A percentile compares a stretch with the other conserved stretches of the same genome.
Conservation (phyloP, 352 stramenopile species). For the Globisporangium viniferum region DNA sequence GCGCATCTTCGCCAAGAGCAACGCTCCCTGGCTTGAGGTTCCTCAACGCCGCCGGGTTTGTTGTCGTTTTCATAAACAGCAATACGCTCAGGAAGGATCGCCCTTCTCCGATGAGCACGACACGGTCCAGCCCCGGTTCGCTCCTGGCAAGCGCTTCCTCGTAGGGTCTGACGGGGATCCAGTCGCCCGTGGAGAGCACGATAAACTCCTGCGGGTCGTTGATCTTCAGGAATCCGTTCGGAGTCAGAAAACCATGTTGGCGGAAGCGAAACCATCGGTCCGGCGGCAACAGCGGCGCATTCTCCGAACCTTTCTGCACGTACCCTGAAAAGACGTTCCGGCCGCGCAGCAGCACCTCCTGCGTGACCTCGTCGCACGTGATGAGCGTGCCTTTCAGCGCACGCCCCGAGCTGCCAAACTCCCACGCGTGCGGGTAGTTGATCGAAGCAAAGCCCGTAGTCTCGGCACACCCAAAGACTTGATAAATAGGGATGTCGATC, state of each 20-base stretch:
- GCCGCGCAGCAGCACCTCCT: conserved; percentile 61
- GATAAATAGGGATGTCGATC: conserved; percentile 80
- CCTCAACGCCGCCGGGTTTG: conserved; percentile 12
- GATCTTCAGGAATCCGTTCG: conserved; percentile 72
- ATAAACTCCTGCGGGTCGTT: conserved; percentile 68
- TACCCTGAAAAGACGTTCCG: conserved; percentile 77
- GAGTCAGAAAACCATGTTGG: conserved; percentile 61
- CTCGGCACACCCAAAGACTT: conserved; percentile 65
- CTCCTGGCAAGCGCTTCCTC: conserved; percentile 42
- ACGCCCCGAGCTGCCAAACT: conserved; percentile 65
- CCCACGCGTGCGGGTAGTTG: conserved; percentile 73
- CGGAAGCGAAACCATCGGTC: conserved; percentile 56
- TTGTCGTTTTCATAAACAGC: conserved; percentile 70
- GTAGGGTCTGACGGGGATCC: conserved; percentile 61
- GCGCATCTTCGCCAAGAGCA: conserved; percentile 45
- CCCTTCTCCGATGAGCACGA: conserved; percentile 66
- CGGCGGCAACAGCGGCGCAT: conserved; percentile 19
- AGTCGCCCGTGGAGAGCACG: conserved; percentile 73
- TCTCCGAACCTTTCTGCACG: conserved; percentile 25
- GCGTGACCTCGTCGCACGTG: conserved; percentile 55
- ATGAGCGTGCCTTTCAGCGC: conserved; percentile 56
- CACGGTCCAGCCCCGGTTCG: conserved; percentile 62
- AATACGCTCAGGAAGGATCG: conserved; percentile 69
- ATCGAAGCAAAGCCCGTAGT: conserved; percentile 66
- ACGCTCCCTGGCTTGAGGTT: conserved; percentile 14